Conservation (phyloP, 2,329 filamentous ascomycete species). For the Colletotrichum destructivum region DNA sequence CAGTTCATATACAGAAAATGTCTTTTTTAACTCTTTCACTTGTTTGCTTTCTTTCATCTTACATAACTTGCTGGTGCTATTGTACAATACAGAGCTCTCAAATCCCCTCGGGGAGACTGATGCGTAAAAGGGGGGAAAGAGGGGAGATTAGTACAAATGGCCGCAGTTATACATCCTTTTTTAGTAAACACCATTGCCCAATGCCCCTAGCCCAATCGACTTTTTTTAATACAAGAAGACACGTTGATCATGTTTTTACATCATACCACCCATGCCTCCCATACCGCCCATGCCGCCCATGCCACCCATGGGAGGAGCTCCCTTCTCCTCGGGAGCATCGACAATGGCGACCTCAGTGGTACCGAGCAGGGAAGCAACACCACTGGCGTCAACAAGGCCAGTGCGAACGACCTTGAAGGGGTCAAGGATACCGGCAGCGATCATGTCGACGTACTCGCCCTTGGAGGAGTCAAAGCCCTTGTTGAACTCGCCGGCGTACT, state of each 20-base stretch:
- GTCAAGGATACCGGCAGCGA: constrained; percentile 94
- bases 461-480: constrained; percentile 97
- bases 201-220: constrained; percentile 58
- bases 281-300: constrained; percentile 76
- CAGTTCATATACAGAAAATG: constrained; percentile 1
- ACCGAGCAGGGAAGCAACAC: constrained; percentile 95
- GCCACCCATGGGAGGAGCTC: constrained; percentile 70
- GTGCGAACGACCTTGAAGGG: constrained; percentile 99
- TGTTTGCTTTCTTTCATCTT: constrained; percentile 38
- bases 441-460: constrained; percentile 99
- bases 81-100: constrained; percentile 43
- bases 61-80: constrained; percentile 43
- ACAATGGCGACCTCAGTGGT: constrained; percentile 99
- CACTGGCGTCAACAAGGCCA: constrained; percentile 92
- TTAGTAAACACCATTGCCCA: constrained; percentile 64
- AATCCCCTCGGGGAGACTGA: constrained; percentile 41
- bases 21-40: constrained; percentile 32
- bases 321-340: constrained; percentile 95
- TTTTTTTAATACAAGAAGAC: constrained; percentile 48
- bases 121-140: constrained; percentile 33
- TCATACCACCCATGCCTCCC: constrained; percentile 73
- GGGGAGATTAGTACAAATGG: constrained; percentile 47
- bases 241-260: constrained; percentile 60
- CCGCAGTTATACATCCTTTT: constrained; percentile 54
- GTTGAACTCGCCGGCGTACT: constrained; percentile 94